Percentiles rank a stretch among this genome's conserved stretches.
phyloP scores from a whole-genome alignment of 2,329 filamentous ascomycete genomes.

The Fusarium azukiicola region DNA sequence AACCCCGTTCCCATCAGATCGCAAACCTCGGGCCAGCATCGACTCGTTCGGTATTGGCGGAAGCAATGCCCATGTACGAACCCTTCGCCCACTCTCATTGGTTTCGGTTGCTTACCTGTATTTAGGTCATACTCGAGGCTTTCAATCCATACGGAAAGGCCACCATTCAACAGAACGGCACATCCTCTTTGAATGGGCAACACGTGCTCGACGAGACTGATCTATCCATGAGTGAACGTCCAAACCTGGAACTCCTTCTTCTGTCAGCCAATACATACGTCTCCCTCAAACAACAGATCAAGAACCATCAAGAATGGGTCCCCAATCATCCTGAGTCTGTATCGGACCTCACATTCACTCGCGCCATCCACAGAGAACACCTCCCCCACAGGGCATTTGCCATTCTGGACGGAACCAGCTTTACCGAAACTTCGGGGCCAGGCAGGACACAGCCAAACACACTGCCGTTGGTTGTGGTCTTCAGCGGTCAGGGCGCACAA shows the following conservation, averaged over 20 bases:
- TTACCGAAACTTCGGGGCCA: slow-evolving; percentile 34
- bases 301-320: slow-evolving; percentile 48
- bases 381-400: slow-evolving; percentile 43
- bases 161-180: neutral
- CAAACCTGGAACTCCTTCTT: slow-evolving; percentile 33
- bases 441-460: fast-evolving
- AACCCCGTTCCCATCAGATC: slow-evolving; percentile 35
- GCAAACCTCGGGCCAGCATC: slow-evolving; percentile 42
- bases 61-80: slow-evolving; percentile 50
- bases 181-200: neutral
- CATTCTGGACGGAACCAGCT: neutral
- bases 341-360: slow-evolving; percentile 56
- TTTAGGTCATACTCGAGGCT: slow-evolving; percentile 47
- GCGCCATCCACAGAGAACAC: slow-evolving; percentile 55
- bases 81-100: neutral
- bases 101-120: slow-evolving; percentile 12
- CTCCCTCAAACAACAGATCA: slow-evolving; percentile 34
- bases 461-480: slow-evolving; percentile 40
- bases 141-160: neutral
- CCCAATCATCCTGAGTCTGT: slow-evolving; percentile 25
- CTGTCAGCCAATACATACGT: slow-evolving; percentile 41
- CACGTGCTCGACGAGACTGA: neutral
- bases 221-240: neutral
- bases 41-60: slow-evolving; percentile 58
- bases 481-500: slow-evolving; percentile 57